Conservation (phyloP, 495 filamentous ascomycete species). For the Trichocladium antarcticum region DNA sequence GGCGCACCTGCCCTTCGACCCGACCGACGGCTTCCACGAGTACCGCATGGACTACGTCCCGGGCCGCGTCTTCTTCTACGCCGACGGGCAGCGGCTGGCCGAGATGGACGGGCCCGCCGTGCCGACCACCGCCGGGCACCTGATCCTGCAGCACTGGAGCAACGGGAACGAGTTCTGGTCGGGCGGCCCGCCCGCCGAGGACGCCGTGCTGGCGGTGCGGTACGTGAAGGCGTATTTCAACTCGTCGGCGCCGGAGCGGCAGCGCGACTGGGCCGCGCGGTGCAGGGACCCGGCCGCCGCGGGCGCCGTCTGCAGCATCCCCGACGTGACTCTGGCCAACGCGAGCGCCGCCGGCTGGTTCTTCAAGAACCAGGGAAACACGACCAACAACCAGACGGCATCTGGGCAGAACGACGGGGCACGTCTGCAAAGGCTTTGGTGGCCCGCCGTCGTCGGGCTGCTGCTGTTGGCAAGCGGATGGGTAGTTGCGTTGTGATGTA, state of each 20-base stretch:
- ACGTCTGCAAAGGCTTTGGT: slow-evolving; percentile 6
- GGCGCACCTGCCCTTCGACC: slow-evolving; percentile 49
- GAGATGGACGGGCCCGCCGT: slow-evolving; percentile 45
- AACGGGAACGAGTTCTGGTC: slow-evolving; percentile 63
- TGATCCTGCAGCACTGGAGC: slow-evolving; percentile 67
- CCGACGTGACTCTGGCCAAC: slow-evolving; percentile 39
- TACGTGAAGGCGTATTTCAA: slow-evolving; percentile 76
- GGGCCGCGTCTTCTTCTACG: slow-evolving; percentile 50
- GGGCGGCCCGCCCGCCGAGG: slow-evolving; percentile 49
- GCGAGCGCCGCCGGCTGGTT: slow-evolving; percentile 41
- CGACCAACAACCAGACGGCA: slow-evolving; percentile 50
- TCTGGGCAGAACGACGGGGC: slow-evolving; percentile 17
- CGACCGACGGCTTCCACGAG: slow-evolving; percentile 52
- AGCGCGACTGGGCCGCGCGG: slow-evolving; percentile 35
- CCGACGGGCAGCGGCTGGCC: slow-evolving; percentile 44
- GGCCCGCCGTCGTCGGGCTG: slow-evolving; percentile 11
- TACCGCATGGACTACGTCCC: slow-evolving; percentile 69
- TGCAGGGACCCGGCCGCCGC: slow-evolving; percentile 35
- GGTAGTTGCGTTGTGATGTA: slow-evolving; percentile 15
- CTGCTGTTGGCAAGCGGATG: slow-evolving; percentile 13
- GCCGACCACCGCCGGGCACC: slow-evolving; percentile 47
- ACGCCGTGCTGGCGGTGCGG: slow-evolving; percentile 48
- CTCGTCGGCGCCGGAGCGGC: slow-evolving; percentile 39
- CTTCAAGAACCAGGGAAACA: slow-evolving; percentile 44
- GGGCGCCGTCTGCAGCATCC: slow-evolving; percentile 47